Evolutionary conservation across 768 basidiomycete genomes (phyloP), one percentile per base, ranked within the genome.

Genomic region (Botryobasidium botryosum): DNA sequence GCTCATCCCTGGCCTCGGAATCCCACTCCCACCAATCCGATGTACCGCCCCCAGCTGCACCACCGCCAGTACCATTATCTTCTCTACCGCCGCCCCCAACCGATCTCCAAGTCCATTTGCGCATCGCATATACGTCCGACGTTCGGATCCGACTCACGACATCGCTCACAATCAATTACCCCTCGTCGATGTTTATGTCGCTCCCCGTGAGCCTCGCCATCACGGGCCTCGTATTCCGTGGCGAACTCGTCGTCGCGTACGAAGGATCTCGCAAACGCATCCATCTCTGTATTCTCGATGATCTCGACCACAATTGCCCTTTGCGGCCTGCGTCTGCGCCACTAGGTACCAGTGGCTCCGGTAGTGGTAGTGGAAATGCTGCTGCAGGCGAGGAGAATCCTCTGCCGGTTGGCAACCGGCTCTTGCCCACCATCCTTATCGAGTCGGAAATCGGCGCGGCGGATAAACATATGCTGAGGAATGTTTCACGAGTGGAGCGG

Each of bases 391-490:
- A 40, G 8, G 10, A 45, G 6, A 27, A 24, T 23, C 77, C 77
- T 23, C 63, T 82, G 10, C 81, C 84, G 1, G 69, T 82, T 5
- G 88, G 91, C 0, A 78, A 82, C 53, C 70, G 88, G 24, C 62
- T 99, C 12, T 64, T 99, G 18, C 86, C 86, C 0, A 74, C 75
- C 10, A 85, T 94, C 35, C 72, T 77, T 53, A 91, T 97, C 61
- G 92, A 97, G 62, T 88, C 84, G 55, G 91, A 96, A 66, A 92
- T 97, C 41, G 92, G 92, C 3, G 85, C 96, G 65, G 66, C 79
- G 38, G 90, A 96, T 58, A 92, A 90, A 51, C 91, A 97, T 64
- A 85, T 94, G 8, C 57, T 96, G 51, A 85, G 90, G 62, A 96
- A 97, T 52, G 92, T 96, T 21, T 86, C 85, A 3, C 75, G 92